These are phyloP conservation scores for Ophiostoma perfectum DNA, from an alignment of 2,329 filamentous ascomycete species.

Conservation along the genomic window DNA sequence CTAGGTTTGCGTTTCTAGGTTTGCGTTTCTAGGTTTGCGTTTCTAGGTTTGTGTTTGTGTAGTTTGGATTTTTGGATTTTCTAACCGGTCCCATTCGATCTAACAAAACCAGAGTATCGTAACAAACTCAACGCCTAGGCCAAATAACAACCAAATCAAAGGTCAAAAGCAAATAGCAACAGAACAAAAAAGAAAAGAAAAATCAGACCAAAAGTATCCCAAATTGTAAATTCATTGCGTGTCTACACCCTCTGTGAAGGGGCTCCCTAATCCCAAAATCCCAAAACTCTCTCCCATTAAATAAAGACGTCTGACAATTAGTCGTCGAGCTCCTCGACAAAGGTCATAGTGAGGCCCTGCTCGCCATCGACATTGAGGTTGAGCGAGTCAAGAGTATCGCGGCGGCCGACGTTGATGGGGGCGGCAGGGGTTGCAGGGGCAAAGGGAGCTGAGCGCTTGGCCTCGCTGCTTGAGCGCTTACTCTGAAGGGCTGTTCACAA, in stretches of 20 bases:
- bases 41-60: too few species aligned
- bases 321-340: constrained; percentile 38
- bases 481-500: constrained; percentile 30
- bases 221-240: constrained; percentile 4
- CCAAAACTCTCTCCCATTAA: background rate
- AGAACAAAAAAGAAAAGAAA: background rate
- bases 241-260: background rate
- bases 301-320: background rate
- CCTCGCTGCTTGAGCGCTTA: constrained; percentile 21
- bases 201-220: background rate
- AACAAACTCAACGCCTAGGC: background rate
- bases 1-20: too few species aligned
- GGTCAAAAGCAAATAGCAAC: background rate
- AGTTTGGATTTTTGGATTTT: background rate
- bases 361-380: constrained; percentile 40
- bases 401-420: constrained; percentile 23
- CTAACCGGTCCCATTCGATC: background rate
- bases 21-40: too few species aligned
- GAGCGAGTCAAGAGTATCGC: constrained; percentile 38
- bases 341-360: constrained; percentile 44
- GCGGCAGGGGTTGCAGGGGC: constrained; percentile 11
- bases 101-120: background rate
- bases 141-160: background rate
- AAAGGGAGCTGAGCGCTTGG: constrained; percentile 10
- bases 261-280: background rate